A percentile compares a stretch with the other conserved stretches of the same genome.
Conservation (phyloP, 192 early-diverging fungal genomes). For the Haplosporangium gracile region DNA sequence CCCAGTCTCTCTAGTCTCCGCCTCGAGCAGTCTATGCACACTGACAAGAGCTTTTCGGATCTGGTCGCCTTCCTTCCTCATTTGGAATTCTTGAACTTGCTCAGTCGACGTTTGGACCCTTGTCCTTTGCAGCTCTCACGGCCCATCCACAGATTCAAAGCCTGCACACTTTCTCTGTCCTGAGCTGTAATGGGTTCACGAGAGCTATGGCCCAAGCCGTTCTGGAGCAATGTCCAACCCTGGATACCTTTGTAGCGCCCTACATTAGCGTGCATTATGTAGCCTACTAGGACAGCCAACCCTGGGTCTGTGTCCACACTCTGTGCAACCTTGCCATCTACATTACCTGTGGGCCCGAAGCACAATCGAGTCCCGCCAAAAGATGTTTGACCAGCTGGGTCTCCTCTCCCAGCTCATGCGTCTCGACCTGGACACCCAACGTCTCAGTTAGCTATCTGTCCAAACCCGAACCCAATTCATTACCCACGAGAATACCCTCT, state of each 20-base stretch:
- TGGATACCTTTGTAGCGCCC: not conserved
- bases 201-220: not conserved
- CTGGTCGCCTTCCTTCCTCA: not conserved
- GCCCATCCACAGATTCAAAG: not conserved
- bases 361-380: not conserved
- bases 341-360: not conserved
- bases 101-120: not conserved
- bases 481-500: not conserved
- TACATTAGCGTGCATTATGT: not conserved
- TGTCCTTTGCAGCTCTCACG: not conserved
- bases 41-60: not conserved
- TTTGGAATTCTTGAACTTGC: not conserved
- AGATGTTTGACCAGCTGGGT: not conserved
- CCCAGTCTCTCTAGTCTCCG: not conserved
- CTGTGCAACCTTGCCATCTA: not conserved
- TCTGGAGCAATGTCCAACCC: not conserved
- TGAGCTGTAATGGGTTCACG: not conserved
- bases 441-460: not conserved
- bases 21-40: not conserved
- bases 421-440: not conserved
- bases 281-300: not conserved
- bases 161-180: not conserved
- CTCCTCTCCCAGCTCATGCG: not conserved
- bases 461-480: not conserved
- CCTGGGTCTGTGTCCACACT: not conserved